A percentile compares a stretch with the other conserved stretches of the same genome.
These are phyloP conservation scores for Emydomyces testavorans DNA, from an alignment of 2,329 filamentous ascomycete genomes.

Conservation along the genomic window DNA sequence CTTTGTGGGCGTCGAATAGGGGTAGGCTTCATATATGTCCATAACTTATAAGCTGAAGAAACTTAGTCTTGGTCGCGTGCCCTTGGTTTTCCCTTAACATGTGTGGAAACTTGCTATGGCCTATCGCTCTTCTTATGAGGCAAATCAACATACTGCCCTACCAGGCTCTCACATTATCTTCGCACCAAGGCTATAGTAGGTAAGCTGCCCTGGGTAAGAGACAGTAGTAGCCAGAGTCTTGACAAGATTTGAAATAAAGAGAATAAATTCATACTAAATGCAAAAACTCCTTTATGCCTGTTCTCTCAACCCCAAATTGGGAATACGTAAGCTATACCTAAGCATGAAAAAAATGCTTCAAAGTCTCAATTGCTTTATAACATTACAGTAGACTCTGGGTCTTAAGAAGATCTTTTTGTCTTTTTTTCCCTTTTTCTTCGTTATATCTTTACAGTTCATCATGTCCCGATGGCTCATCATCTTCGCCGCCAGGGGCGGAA, in stretches of 20 bases:
- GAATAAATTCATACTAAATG: background rate
- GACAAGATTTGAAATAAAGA: background rate
- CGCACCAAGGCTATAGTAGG: no score
- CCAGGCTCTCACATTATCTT: no score
- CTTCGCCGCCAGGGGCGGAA: conserved; percentile 50
- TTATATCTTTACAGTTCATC: conserved; percentile 62
- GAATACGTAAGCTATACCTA: conserved; percentile 6
- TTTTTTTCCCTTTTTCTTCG: conserved; percentile 10
- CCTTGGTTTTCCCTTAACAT: no score
- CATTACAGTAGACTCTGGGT: conserved; percentile 10
- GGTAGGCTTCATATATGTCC: no score
- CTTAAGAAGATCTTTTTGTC: conserved; percentile 1
- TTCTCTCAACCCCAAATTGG: conserved; percentile 4
- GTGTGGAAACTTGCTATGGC: no score
- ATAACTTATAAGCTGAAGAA: no score
- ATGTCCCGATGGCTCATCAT: conserved; percentile 58
- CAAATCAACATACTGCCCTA: no score
- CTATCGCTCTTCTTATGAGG: no score
- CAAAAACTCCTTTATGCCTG: conserved; percentile 12
- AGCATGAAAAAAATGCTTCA: conserved; percentile 8
- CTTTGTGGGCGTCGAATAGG: no score
- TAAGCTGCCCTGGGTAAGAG: no score
- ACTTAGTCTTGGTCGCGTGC: no score
- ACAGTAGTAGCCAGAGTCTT: no score
- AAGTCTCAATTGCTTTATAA: conserved; percentile 10